phyloP scores from a whole-genome alignment of 805 yeast genomes.

The Candida verbasci region DNA sequence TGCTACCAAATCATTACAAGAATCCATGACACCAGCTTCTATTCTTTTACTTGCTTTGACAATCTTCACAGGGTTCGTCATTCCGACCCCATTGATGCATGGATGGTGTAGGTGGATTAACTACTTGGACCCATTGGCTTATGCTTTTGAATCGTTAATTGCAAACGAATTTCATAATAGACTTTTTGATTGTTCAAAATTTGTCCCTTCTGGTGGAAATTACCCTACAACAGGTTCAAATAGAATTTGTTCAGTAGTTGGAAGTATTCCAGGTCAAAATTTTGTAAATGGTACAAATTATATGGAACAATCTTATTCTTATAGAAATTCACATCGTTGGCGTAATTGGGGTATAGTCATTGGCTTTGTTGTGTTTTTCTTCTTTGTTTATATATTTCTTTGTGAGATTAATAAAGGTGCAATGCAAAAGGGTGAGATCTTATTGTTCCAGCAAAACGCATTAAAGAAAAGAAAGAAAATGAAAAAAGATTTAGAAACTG shows the following conservation, averaged over 20 bases:
- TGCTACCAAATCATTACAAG: constrained; percentile 32
- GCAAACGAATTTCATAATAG: constrained; percentile 59
- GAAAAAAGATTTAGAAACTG: constrained; percentile 10
- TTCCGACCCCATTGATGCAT: constrained; percentile 42
- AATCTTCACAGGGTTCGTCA: constrained; percentile 47
- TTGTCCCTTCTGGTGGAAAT: constrained; percentile 57
- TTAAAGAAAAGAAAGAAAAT: constrained; percentile 26
- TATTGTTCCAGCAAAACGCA: constrained; percentile 20
- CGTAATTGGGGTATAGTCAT: constrained; percentile 56
- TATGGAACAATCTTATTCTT: constrained; percentile 43
- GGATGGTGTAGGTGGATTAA: constrained; percentile 61
- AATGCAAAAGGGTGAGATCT: constrained; percentile 40
- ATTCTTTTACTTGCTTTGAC: constrained; percentile 47
- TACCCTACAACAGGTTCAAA: constrained; percentile 38
- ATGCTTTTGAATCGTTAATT: constrained; percentile 54
- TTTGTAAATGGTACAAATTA: constrained; percentile 59
- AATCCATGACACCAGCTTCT: constrained; percentile 40
- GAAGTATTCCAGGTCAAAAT: constrained; percentile 51
- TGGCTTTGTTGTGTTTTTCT: constrained; percentile 17
- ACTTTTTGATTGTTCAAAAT: constrained; percentile 47
- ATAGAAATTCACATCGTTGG: constrained; percentile 62
- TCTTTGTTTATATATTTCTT: constrained; percentile 22
- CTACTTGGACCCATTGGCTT: constrained; percentile 37
- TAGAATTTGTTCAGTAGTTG: constrained; percentile 56
- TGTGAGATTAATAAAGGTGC: constrained; percentile 38